Conservation (phyloP, 805 yeast genomes). For the Starmerella cellae region DNA sequence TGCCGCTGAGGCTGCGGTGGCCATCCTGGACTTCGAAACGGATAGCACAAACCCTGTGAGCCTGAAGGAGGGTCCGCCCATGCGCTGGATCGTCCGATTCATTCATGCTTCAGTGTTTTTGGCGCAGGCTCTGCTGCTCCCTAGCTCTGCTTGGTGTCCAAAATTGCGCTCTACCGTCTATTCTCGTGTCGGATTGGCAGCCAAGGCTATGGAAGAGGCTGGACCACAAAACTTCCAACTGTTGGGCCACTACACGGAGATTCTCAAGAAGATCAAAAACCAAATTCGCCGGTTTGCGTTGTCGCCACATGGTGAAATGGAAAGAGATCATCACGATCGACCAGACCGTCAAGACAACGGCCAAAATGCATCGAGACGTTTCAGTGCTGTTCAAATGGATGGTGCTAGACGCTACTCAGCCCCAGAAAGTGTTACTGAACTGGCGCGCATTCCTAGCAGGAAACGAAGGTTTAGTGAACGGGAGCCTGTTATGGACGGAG, state of each 20-base stretch:
- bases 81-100: conserved; percentile 78
- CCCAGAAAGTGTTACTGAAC: too few relatives aligned
- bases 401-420: too few relatives aligned
- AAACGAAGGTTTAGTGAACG: too few relatives aligned
- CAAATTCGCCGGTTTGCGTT: conserved; percentile 3
- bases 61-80: conserved; percentile 62
- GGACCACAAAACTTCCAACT: conserved; percentile 8
- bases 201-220: conserved; percentile 5
- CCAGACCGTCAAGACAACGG: too few relatives aligned
- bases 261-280: conserved; percentile 2
- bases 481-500: too few relatives aligned
- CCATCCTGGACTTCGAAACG: conserved; percentile 55
- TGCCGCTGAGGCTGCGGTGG: conserved; percentile 76
- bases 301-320: too few relatives aligned
- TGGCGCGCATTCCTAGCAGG: too few relatives aligned
- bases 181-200: conserved; percentile 2
- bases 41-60: conserved; percentile 42
- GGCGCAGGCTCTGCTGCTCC: conserved; percentile 54
- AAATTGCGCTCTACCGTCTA: neutral
- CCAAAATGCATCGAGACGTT: too few relatives aligned
- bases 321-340: too few relatives aligned
- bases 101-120: conserved; percentile 82
- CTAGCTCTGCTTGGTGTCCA: neutral
- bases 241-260: conserved; percentile 8
- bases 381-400: too few relatives aligned